Conservation (phyloP, 2,329 filamentous ascomycete species). For the Colletotrichum tabaci region DNA sequence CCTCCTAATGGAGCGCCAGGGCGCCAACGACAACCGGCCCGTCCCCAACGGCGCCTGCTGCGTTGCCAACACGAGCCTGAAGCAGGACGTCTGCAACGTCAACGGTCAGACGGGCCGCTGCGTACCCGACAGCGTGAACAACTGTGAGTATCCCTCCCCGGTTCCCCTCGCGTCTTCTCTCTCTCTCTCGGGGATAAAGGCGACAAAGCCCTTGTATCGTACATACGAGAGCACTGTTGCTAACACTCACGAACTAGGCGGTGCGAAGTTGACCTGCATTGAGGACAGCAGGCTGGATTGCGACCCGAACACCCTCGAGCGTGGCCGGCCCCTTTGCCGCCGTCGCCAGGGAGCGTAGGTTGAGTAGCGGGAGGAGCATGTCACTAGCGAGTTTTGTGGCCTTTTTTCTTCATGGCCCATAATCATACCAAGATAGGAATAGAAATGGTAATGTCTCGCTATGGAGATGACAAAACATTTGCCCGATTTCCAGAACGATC, state of each 20-base stretch:
- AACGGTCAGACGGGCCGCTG: conserved; percentile 53
- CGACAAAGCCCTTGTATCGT: no score
- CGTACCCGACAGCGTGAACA: conserved; percentile 53
- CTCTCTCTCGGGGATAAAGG: background rate
- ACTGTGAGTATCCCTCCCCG: conserved; percentile 48
- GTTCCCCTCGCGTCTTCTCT: background rate
- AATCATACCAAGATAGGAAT: background rate
- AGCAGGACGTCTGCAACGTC: conserved; percentile 55
- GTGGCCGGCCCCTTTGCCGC: conserved; percentile 50
- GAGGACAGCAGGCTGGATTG: conserved; percentile 48
- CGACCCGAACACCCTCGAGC: conserved; percentile 48
- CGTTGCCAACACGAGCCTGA: conserved; percentile 52
- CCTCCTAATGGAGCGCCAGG: conserved; percentile 49
- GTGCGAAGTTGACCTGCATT: conserved; percentile 48
- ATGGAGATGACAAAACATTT: background rate
- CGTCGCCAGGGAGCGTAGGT: conserved; percentile 31
- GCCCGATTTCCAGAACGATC: background rate
- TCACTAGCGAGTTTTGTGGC: background rate
- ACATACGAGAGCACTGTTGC: background rate
- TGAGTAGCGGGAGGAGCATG: background rate
- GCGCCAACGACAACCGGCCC: conserved; percentile 53
- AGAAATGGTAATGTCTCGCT: background rate
- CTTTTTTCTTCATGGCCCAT: background rate
- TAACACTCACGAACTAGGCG: conserved; percentile 41
- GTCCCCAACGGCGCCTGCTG: conserved; percentile 54